These are phyloP conservation scores for Corylus avellana DNA, from an alignment of 306 rosid species.

Conservation along the genomic window DNA sequence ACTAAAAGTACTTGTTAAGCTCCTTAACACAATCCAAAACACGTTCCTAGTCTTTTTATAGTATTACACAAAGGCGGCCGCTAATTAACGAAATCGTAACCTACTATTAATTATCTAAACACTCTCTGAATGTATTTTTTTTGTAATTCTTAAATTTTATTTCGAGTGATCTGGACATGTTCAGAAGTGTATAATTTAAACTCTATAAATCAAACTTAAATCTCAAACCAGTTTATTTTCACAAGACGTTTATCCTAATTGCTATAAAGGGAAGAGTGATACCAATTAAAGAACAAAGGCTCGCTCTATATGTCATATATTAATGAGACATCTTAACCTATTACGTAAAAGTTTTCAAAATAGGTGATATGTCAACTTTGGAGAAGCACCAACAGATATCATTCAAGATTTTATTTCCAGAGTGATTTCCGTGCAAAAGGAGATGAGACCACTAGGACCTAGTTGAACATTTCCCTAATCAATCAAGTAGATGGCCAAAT, in stretches of 20 bases:
- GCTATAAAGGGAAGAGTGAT: neutral
- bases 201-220: neutral
- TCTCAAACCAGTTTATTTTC: neutral
- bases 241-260: neutral
- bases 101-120: no score
- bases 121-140: no score
- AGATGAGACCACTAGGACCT: neutral
- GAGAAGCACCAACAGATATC: conserved; percentile 2
- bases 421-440: conserved; percentile 9
- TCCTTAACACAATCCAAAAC: no score
- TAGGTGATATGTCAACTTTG: conserved; percentile 11
- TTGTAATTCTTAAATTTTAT: neutral
- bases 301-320: neutral
- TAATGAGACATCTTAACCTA: conserved; percentile 17
- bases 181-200: neutral
- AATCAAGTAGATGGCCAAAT: neutral
- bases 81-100: no score
- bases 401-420: neutral
- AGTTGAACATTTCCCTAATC: neutral
- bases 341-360: neutral
- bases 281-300: neutral
- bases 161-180: neutral
- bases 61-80: no score
- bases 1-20: no score
- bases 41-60: no score